These are phyloP conservation scores for Phytophthora pini DNA, from an alignment of 352 stramenopile genomes.

Conservation along the genomic window DNA sequence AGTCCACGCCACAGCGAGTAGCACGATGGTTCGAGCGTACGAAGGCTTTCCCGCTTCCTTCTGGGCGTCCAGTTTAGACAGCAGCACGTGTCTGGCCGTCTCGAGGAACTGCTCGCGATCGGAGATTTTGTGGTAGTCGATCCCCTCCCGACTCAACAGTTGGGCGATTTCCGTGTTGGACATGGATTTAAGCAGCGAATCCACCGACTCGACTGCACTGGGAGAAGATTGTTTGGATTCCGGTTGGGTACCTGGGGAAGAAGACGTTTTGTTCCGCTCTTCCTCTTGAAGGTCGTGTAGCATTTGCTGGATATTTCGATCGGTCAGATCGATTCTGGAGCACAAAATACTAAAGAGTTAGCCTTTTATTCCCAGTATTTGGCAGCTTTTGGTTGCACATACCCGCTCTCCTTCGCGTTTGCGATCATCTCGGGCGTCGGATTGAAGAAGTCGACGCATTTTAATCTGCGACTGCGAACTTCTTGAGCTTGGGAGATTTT, in stretches of 20 bases:
- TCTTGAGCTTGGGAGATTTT: conserved; percentile 67
- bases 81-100: conserved; percentile 71
- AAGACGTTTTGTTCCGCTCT: conserved; percentile 47
- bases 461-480: conserved; percentile 50
- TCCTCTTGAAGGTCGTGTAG: conserved; percentile 82
- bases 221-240: conserved; percentile 21
- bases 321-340: conserved; percentile 78
- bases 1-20: conserved; percentile 71
- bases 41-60: conserved; percentile 30
- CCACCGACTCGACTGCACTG: conserved; percentile 53
- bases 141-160: conserved; percentile 65
- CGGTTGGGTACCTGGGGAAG: conserved; percentile 13
- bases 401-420: conserved; percentile 82
- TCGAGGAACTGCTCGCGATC: conserved; percentile 80
- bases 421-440: conserved; percentile 79
- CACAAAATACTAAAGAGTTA: neutral
- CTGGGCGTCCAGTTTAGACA: conserved; percentile 54
- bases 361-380: neutral
- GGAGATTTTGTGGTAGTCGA: conserved; percentile 81
- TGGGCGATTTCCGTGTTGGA: conserved; percentile 71
- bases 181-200: conserved; percentile 81
- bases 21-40: conserved; percentile 62
- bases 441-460: conserved; percentile 81
- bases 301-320: conserved; percentile 79
- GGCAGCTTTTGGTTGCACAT: neutral